These are phyloP conservation scores for Fusarium temperatum DNA, from an alignment of 2,329 filamentous ascomycete genomes.

Conservation along the genomic window DNA sequence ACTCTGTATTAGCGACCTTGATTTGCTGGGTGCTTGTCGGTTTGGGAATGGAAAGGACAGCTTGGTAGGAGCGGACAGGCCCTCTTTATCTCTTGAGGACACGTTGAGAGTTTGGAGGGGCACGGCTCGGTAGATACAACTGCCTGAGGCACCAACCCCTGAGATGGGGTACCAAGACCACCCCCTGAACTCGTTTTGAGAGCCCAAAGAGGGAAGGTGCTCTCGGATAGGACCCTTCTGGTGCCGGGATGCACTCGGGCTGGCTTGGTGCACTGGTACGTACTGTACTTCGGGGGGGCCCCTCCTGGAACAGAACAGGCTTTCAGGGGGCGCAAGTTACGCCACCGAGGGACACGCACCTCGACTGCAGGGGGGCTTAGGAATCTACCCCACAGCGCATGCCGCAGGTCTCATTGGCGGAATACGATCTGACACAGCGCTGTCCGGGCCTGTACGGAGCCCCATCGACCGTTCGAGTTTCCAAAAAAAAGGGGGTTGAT, in stretches of 20 bases:
- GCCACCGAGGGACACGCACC: constrained; percentile 23
- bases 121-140: not conserved
- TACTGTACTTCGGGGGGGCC: not conserved
- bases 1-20: constrained; percentile 26
- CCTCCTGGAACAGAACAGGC: constrained; percentile 32
- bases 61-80: constrained; percentile 35
- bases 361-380: constrained; percentile 34
- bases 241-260: constrained; percentile 11
- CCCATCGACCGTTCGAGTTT: constrained; percentile 30
- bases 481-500: constrained; percentile 37
- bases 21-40: constrained; percentile 23
- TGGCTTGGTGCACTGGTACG: not conserved
- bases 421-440: constrained; percentile 17
- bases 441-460: not conserved
- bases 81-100: constrained; percentile 51
- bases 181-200: constrained; percentile 29
- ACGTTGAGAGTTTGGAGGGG: constrained; percentile 41
- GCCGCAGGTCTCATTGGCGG: constrained; percentile 23
- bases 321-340: constrained; percentile 27
- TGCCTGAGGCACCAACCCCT: constrained; percentile 46
- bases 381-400: constrained; percentile 1
- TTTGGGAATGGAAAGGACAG: constrained; percentile 21
- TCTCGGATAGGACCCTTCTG: constrained; percentile 18
- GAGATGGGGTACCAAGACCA: constrained; percentile 2
- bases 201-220: constrained; percentile 19